These are phyloP conservation scores for Myochromella boudieri DNA, from an alignment of 768 basidiomycete species.

Conservation along the genomic window DNA sequence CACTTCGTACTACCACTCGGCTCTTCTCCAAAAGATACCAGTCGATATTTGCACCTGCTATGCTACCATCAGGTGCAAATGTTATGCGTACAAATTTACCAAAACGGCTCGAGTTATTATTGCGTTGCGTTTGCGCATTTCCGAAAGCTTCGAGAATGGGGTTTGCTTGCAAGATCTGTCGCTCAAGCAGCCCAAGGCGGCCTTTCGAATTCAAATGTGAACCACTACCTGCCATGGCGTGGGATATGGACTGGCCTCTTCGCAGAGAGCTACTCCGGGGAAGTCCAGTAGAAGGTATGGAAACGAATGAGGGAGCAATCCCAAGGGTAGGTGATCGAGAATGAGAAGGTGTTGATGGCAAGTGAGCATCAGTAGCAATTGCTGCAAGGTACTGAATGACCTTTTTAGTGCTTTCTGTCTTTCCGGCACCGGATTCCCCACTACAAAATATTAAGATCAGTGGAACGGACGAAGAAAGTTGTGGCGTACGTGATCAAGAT, in stretches of 20 bases:
- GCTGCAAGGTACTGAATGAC: slow-evolving; percentile 99
- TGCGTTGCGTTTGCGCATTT: slow-evolving; percentile 96
- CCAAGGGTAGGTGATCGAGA: slow-evolving; percentile 65
- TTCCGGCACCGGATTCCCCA: slow-evolving; percentile 98
- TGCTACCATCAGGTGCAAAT: slow-evolving; percentile 90
- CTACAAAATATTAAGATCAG: slow-evolving; percentile 37
- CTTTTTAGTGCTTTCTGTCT: slow-evolving; percentile 99
- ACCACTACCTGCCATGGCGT: slow-evolving; percentile 44
- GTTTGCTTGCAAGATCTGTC: slow-evolving; percentile 96
- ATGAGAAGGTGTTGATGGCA: slow-evolving; percentile 55
- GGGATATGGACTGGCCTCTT: slow-evolving; percentile 47
- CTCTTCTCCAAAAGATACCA: slow-evolving; percentile 99
- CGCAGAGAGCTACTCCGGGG: slow-evolving; percentile 66
- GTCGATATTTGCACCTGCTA: slow-evolving; percentile 96
- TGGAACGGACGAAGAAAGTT: not conserved
- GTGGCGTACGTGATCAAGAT: slow-evolving; percentile 90
- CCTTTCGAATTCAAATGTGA: slow-evolving; percentile 60
- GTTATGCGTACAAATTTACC: slow-evolving; percentile 97
- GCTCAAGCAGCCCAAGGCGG: slow-evolving; percentile 84
- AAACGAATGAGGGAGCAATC: slow-evolving; percentile 43
- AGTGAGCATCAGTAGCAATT: slow-evolving; percentile 82
- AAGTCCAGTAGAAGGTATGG: slow-evolving; percentile 66
- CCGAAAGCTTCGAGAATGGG: slow-evolving; percentile 98
- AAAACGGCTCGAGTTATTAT: slow-evolving; percentile 98
- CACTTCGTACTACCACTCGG: slow-evolving; percentile 83